phyloP scores from a whole-genome alignment of 768 basidiomycete genomes.

The Pisolithus marmoratus region DNA sequence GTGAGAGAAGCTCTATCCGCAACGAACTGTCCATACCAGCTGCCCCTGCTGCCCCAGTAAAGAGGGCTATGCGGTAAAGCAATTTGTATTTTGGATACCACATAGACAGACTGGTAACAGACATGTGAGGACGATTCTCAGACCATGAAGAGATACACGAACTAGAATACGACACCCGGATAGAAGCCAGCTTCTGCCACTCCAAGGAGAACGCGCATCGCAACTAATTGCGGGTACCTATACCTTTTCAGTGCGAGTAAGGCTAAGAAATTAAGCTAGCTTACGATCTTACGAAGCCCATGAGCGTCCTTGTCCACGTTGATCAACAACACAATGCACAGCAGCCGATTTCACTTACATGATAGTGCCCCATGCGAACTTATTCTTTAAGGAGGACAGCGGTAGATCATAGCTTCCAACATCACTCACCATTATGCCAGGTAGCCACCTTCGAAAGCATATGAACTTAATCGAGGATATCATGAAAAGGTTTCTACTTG shows the following conservation, averaged over 20 bases:
- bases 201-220: conserved; percentile 48
- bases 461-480: neutral
- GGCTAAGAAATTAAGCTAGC: conserved; percentile 3
- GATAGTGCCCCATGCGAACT: conserved; percentile 58
- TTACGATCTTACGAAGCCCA: conserved; percentile 62
- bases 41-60: conserved; percentile 55
- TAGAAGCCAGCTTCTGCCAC: conserved; percentile 62
- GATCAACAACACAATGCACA: neutral
- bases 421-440: conserved; percentile 48
- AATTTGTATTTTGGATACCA: conserved; percentile 59
- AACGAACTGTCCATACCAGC: conserved; percentile 29
- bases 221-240: conserved; percentile 57
- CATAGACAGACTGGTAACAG: conserved; percentile 39
- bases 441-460: conserved; percentile 44
- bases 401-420: neutral
- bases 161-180: conserved; percentile 68
- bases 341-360: conserved; percentile 33
- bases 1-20: neutral
- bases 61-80: conserved; percentile 50
- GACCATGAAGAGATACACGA: conserved; percentile 21
- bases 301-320: conserved; percentile 40
- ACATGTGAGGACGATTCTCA: neutral
- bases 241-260: neutral
- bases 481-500: conserved; percentile 11
- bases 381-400: neutral